phyloP scores from a whole-genome alignment of 306 rosid genomes.

The Ormosia semicastrata region DNA sequence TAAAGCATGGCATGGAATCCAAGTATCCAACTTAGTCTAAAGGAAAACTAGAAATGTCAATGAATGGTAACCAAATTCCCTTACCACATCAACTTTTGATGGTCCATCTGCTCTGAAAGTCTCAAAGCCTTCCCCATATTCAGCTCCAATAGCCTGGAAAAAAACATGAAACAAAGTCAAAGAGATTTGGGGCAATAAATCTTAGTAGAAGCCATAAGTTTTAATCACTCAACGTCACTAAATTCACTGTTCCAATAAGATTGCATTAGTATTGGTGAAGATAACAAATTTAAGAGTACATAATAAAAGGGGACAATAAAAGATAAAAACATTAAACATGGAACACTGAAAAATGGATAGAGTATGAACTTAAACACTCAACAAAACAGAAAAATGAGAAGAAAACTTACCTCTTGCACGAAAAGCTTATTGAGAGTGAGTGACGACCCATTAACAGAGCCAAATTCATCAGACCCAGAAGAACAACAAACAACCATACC shows the following conservation, averaged over 20 bases:
- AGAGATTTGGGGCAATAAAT: no score
- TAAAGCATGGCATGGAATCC: neutral
- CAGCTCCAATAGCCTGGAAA: conserved; percentile 93
- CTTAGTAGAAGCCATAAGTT: no score
- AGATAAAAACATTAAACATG: conserved; percentile 3
- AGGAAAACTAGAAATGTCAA: neutral
- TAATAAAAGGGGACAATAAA: neutral
- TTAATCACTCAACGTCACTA: no score
- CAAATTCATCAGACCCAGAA: conserved; percentile 58
- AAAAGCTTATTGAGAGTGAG: conserved; percentile 73
- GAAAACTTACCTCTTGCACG: conserved; percentile 66
- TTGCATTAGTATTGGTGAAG: no score
- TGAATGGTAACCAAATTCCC: conserved; percentile 24
- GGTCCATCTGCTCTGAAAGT: conserved; percentile 93
- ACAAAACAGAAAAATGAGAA: conserved; percentile 1
- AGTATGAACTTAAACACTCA: neutral
- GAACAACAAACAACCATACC: conserved; percentile 46
- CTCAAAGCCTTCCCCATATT: conserved; percentile 97
- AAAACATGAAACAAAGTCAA: neutral
- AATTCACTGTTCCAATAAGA: no score
- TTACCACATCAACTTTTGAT: conserved; percentile 88
- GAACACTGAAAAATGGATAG: neutral
- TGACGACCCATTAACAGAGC: conserved; percentile 54
- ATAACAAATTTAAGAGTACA: no score
- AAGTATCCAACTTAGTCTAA: neutral